Conservation (phyloP, 164 flowering plant genomes). For the Pachysandra terminalis region DNA sequence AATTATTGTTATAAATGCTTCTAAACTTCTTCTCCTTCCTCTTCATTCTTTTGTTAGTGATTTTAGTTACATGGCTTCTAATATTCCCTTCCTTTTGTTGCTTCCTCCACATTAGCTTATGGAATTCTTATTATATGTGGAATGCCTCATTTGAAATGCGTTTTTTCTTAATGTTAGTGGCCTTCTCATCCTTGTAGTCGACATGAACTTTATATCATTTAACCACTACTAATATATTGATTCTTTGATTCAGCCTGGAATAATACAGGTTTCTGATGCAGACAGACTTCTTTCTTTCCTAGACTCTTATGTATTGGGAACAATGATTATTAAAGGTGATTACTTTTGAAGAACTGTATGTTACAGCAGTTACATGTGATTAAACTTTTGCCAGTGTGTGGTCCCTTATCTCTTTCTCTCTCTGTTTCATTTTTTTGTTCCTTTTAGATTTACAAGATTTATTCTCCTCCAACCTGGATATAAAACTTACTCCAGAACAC, state of each 20-base stretch:
- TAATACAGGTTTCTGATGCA: constrained; percentile 34
- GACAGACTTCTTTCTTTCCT: constrained; percentile 53
- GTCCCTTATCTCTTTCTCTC: background rate
- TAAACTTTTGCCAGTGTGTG: background rate
- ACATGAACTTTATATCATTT: background rate
- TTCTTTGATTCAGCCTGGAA: constrained; percentile 45
- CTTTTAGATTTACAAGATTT: constrained; percentile 52
- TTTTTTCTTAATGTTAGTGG: background rate
- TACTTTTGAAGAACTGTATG: background rate
- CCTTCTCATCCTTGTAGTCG: background rate
- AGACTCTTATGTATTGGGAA: constrained; percentile 62
- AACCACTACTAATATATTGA: constrained; percentile 5
- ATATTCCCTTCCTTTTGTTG: no score
- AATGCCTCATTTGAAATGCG: no score
- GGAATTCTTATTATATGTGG: no score
- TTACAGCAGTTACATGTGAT: background rate
- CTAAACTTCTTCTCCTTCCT: no score
- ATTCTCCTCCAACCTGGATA: constrained; percentile 50
- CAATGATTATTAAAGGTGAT: constrained; percentile 48
- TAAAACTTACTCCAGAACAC: constrained; percentile 66
- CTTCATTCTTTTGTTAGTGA: no score
- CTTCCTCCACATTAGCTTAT: no score
- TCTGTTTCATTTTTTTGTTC: constrained; percentile 14
- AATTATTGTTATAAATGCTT: no score
- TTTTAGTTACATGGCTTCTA: no score